phyloP scores from a whole-genome alignment of 2,329 filamentous ascomycete species.

The Herpotrichia juniperi region DNA sequence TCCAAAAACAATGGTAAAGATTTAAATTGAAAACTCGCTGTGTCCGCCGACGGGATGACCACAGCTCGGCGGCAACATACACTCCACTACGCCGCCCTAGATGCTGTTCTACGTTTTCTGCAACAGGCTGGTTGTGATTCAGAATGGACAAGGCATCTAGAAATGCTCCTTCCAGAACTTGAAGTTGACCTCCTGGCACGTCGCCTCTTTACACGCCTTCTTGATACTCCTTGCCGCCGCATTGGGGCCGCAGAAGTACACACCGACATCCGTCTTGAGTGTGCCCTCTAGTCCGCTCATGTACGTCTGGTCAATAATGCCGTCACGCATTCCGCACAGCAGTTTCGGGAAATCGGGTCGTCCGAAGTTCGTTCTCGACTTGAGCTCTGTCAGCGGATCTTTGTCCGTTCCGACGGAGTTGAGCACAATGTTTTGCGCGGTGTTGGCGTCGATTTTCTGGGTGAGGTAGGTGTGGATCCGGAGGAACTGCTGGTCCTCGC shows the following conservation, averaged over 20 bases:
- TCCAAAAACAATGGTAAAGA: no score
- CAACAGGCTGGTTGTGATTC: not conserved
- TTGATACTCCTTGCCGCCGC: slow-evolving; percentile 81
- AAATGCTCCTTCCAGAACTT: slow-evolving; percentile 99
- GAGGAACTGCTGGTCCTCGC: slow-evolving; percentile 81
- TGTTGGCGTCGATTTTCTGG: slow-evolving; percentile 89
- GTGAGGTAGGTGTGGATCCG: slow-evolving; percentile 98
- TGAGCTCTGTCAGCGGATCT: slow-evolving; percentile 91
- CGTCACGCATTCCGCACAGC: slow-evolving; percentile 84
- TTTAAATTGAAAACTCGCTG: not conserved
- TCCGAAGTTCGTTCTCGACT: slow-evolving; percentile 90
- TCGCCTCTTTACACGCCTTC: slow-evolving; percentile 75
- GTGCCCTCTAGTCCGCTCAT: slow-evolving; percentile 79
- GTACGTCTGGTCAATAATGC: slow-evolving; percentile 84
- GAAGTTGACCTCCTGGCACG: slow-evolving; percentile 82
- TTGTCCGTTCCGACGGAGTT: slow-evolving; percentile 88
- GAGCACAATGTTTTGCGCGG: slow-evolving; percentile 93
- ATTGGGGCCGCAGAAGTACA: slow-evolving; percentile 96
- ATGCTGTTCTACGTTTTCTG: not conserved
- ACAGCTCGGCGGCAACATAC: slow-evolving; percentile 3
- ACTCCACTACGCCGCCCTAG: not conserved
- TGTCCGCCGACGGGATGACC: slow-evolving; percentile 1
- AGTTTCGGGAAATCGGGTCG: slow-evolving; percentile 86
- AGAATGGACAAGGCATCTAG: slow-evolving; percentile 28
- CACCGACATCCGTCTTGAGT: slow-evolving; percentile 84